Evolutionary conservation across 345 rosid genomes (phyloP), one percentile per base, ranked within the genome.

Genomic region (Linum usitatissimum): DNA sequence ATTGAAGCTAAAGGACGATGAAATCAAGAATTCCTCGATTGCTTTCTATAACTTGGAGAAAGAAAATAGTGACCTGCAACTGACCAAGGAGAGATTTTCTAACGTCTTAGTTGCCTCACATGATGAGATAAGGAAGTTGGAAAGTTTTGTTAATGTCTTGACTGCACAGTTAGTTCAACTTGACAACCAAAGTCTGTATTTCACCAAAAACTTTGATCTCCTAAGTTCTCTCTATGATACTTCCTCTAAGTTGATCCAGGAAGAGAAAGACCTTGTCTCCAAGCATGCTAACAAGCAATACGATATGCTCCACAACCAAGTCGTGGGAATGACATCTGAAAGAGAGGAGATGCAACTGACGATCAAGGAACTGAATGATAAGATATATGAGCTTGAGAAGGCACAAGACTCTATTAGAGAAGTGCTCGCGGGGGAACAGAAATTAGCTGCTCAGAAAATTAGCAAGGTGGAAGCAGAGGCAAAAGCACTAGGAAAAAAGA

Each of bases 401-500:
- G 82, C 72, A 60, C 83, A 79, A 38, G 84, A 82, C 71, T 70
- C 80, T 53, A 60, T 78, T 19, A 67, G 54, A 67, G 76, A 78
- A 54, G 79, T 83, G 66, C 81, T 81, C 68, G 74, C 82, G 14
- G 83, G 78, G 70, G 88, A 80, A 64, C 62, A 83, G 67, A 75
- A 48, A 53, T 62, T 76, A 60, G 75, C 99, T 61, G 71, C 66
- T 69, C 83, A 79, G 74, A 81, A 73, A 67, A 83, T 89, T 61
- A 79, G 64, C 67, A 71, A 53, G 40, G 72, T 90, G 74, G 86
- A 90, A 73, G 70, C 82, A 49, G 96, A 90, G 77, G 84, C 84
- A 53, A 81, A 84, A 72, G 68, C 23, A 57, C 77, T 90, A 36
- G 73, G 74, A 67, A 79, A 76, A 51, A 83, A 76, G 60, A 79